phyloP scores from a whole-genome alignment of 129 eudicot genomes.

The Chrysanthemum lavandulifolium region DNA sequence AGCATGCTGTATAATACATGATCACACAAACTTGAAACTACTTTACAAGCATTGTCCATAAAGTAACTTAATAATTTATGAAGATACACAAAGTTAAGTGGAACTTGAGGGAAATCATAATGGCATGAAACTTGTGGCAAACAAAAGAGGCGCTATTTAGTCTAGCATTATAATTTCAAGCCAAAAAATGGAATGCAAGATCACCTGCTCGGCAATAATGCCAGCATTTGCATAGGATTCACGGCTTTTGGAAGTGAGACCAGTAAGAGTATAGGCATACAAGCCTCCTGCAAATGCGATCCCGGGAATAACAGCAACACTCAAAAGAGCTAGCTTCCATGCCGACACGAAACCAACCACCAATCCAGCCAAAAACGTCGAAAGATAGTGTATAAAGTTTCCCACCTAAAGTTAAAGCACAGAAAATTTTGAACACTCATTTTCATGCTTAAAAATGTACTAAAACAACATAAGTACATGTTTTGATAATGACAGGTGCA shows the following conservation, averaged over 20 bases:
- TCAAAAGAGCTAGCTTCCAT: constrained; percentile 92
- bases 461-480: background rate
- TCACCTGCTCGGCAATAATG: constrained; percentile 95
- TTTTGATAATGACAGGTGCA: constrained; percentile 1
- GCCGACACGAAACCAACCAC: constrained; percentile 99
- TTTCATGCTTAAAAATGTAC: background rate
- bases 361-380: constrained; percentile 96
- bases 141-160: background rate
- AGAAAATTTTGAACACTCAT: background rate
- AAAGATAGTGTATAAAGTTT: constrained; percentile 92
- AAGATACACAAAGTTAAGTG: constrained; percentile 12
- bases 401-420: constrained; percentile 61
- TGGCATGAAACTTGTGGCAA: constrained; percentile 18
- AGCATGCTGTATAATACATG: constrained; percentile 39
- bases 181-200: constrained; percentile 6
- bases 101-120: constrained; percentile 8
- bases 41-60: constrained; percentile 25
- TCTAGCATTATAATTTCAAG: background rate
- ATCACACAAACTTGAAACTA: constrained; percentile 27
- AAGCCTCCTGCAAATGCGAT: constrained; percentile 99
- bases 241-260: constrained; percentile 96
- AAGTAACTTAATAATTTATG: constrained; percentile 17
- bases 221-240: constrained; percentile 98
- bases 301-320: constrained; percentile 97
- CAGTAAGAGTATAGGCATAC: constrained; percentile 90